Base-by-base conservation (phyloP, 225 moss, liverwort and hornwort genomes). In the Anthoceros angustus region DNA sequence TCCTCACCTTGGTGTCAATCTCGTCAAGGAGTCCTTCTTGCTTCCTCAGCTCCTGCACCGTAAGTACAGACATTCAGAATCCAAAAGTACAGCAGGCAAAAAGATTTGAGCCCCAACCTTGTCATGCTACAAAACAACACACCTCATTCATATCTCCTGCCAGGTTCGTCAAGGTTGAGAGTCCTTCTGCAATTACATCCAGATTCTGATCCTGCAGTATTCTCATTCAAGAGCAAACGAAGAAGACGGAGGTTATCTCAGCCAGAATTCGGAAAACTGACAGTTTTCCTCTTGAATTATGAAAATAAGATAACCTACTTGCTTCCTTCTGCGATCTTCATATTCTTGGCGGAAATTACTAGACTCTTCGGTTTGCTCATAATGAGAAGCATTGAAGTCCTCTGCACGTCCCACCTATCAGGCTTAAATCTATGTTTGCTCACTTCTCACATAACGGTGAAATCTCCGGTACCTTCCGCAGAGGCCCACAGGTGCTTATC, bases 101-200 rank as follows among this genome's bases (percentile, higher is more conserved):
- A 32, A 32, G 0, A 15, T 7, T 2, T 32, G 23, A 10, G 21
- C 6, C 45, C 24, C 23, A 41, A 41, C 38, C 0, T 11, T 12
- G 6, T 43, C 61, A 12, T 41, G 6, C 63, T 25, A n/a, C 15
- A 48, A 61, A 62, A 39, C 39, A 1, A 50, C 67, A 25, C 65
- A 83, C 88, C 83, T 88, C 88, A 68, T 88, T 81, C 20, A 88
- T 85, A 67, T 83, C 88, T 68, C 72, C 85, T 23, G 88, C 88
- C 85, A 88, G 83, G 62, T 85, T 72, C 72, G 78, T 88, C 64
- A 88, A 65, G 39, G 83, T 85, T 42, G 83, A 70, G 32, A 88
- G 80, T 20, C 88, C 88, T 65, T 81, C 85, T 8, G 85, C 76
- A 71, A 88, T 88, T 41, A 76, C 76, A 73, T 88, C 88, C 49